Evolutionary conservation across 2,329 filamentous ascomycete species (phyloP).

Genomic region (Talaromyces albobiverticillius): DNA sequence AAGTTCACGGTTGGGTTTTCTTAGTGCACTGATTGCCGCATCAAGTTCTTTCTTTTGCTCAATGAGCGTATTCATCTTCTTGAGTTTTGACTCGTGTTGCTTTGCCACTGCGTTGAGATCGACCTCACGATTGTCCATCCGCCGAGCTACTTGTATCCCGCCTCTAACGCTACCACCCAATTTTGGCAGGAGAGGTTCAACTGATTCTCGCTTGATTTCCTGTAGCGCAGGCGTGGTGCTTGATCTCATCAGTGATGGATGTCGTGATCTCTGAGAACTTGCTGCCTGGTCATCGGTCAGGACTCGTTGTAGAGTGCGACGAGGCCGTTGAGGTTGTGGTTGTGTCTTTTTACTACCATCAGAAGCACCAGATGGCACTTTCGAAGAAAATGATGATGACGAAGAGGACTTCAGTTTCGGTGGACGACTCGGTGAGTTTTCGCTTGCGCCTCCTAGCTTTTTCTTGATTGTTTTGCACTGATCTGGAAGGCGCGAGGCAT

Average conservation of each 20-base stretch:
- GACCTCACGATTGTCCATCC: constrained; percentile 48
- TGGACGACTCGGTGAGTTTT: constrained; percentile 35
- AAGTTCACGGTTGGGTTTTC: constrained; percentile 47
- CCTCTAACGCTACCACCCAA: constrained; percentile 37
- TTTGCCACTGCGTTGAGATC: constrained; percentile 46
- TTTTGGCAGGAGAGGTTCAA: constrained; percentile 38
- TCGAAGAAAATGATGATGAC: constrained; percentile 9
- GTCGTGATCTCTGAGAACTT: constrained; percentile 27
- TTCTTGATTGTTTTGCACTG: constrained; percentile 45
- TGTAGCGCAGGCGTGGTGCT: constrained; percentile 41
- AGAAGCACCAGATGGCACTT: constrained; percentile 29
- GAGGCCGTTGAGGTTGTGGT: constrained; percentile 22
- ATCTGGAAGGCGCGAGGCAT: constrained; percentile 46
- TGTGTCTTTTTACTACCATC: constrained; percentile 25
- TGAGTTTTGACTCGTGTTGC: constrained; percentile 44
- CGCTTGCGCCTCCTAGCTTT: constrained; percentile 44
- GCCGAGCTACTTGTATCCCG: constrained; percentile 44
- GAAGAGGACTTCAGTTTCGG: constrained; percentile 28
- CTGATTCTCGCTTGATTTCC: constrained; percentile 39
- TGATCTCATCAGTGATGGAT: constrained; percentile 40
- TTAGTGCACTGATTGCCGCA: constrained; percentile 45
- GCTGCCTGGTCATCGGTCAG: constrained; percentile 43
- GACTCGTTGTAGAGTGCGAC: constrained; percentile 44
- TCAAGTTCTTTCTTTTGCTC: constrained; percentile 49
- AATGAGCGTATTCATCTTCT: constrained; percentile 43